Evolutionary conservation across 805 yeast species (phyloP).

Genomic region (Citeromyces matritensis): DNA sequence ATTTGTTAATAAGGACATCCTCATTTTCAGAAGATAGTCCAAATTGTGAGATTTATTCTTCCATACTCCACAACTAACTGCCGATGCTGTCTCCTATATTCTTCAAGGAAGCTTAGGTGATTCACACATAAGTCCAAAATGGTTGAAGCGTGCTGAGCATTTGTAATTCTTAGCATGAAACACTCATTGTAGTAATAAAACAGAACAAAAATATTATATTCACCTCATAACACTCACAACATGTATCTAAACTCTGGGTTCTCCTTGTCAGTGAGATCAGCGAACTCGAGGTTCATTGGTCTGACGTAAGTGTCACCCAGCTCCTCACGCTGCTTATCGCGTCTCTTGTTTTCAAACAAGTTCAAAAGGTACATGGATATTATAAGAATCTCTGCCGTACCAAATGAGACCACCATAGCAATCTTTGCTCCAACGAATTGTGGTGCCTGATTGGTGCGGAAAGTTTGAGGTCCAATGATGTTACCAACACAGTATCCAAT

Average conservation of each 20-base stretch:
- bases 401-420: constrained; percentile 27
- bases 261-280: constrained; percentile 29
- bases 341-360: constrained; percentile 5
- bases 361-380: constrained; percentile 10
- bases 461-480: constrained; percentile 61
- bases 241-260: constrained; percentile 36
- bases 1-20: too few relatives aligned
- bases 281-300: constrained; percentile 10
- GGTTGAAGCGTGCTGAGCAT: too few relatives aligned
- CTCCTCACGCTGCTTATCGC: constrained; percentile 8
- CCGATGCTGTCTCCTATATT: too few relatives aligned
- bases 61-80: too few relatives aligned
- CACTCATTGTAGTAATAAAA: too few relatives aligned
- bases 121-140: too few relatives aligned
- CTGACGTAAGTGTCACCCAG: constrained; percentile 1
- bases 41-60: too few relatives aligned
- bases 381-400: constrained; percentile 11
- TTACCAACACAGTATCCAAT: constrained; percentile 53
- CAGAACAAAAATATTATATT: too few relatives aligned
- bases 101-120: too few relatives aligned
- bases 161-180: too few relatives aligned
- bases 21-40: too few relatives aligned
- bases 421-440: constrained; percentile 35
- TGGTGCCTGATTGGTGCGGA: constrained; percentile 39
- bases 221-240: too few relatives aligned